Percentiles rank a stretch among this genome's conserved stretches.
These are phyloP conservation scores for Cercospora sp. DNA, from an alignment of 2,329 filamentous ascomycete genomes.

Conservation along the genomic window DNA sequence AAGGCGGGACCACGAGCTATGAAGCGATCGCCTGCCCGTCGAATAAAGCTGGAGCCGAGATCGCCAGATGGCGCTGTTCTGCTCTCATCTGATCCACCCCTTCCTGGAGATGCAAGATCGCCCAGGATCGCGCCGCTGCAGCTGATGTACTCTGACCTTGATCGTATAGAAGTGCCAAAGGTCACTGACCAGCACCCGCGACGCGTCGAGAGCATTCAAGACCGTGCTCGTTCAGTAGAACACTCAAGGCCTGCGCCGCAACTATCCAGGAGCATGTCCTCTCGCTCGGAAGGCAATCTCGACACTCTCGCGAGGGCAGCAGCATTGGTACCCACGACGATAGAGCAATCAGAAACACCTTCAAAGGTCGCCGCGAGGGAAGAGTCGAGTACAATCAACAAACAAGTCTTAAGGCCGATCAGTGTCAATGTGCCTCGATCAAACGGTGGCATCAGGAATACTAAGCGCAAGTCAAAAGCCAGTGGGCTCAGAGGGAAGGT, in stretches of 20 bases:
- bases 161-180: not conserved
- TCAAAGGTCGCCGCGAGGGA: not conserved
- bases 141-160: slow-evolving; percentile 7
- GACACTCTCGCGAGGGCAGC: not conserved
- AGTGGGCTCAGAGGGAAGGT: slow-evolving; percentile 26
- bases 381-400: not conserved
- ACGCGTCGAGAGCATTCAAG: slow-evolving; percentile 18
- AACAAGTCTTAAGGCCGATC: slow-evolving; percentile 20
- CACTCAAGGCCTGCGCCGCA: slow-evolving; percentile 14
- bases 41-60: slow-evolving; percentile 34
- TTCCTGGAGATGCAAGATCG: not conserved
- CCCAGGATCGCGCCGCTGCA: not conserved
- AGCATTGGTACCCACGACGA: not conserved
- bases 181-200: slow-evolving; percentile 39
- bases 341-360: not conserved
- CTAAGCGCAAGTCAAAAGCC: slow-evolving; percentile 18
- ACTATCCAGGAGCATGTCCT: slow-evolving; percentile 23
- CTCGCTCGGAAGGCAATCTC: slow-evolving; percentile 29
- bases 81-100: slow-evolving; percentile 43
- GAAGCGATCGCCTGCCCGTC: slow-evolving; percentile 24
- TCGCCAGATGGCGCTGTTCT: slow-evolving; percentile 33
- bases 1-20: slow-evolving; percentile 37
- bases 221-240: slow-evolving; percentile 31
- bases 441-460: slow-evolving; percentile 1
- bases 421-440: slow-evolving; percentile 29